phyloP scores from a whole-genome alignment of 2,329 filamentous ascomycete genomes.

The Claviceps africana region DNA sequence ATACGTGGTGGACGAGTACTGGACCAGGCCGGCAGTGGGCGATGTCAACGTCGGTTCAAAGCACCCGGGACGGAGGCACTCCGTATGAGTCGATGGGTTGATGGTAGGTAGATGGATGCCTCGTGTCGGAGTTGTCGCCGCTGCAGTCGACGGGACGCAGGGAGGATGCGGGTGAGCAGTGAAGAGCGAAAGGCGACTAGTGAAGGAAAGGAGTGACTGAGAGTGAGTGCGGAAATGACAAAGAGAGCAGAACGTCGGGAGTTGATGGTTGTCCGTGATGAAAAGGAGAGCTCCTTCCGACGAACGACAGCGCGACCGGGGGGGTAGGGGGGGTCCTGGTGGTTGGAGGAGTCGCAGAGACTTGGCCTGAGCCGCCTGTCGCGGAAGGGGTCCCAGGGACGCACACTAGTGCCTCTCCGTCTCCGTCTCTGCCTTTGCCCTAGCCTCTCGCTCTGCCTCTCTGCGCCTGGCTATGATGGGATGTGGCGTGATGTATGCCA shows the following conservation, averaged over 20 bases:
- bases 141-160: conserved; percentile 6
- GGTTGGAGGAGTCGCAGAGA: conserved; percentile 6
- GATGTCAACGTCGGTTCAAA: background rate
- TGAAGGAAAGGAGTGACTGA: conserved; percentile 26
- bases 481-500: no score
- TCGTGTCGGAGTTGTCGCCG: conserved; percentile 4
- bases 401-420: conserved; percentile 13
- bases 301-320: conserved; percentile 3
- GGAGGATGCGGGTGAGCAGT: conserved; percentile 9
- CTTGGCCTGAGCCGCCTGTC: conserved; percentile 18
- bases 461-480: background rate
- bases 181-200: conserved; percentile 5
- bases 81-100: no score
- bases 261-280: conserved; percentile 15
- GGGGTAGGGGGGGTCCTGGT: background rate
- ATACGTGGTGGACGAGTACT: background rate
- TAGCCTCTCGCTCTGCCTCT: no score
- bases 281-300: conserved; percentile 15
- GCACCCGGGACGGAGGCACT: no score
- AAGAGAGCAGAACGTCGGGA: conserved; percentile 15
- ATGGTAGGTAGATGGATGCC: background rate
- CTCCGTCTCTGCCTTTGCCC: background rate
- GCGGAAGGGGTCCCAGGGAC: conserved; percentile 18
- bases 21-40: background rate
- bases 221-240: conserved; percentile 14